phyloP scores from a whole-genome alignment of 2,329 filamentous ascomycete species.

The Dactylellina parvicollis region DNA sequence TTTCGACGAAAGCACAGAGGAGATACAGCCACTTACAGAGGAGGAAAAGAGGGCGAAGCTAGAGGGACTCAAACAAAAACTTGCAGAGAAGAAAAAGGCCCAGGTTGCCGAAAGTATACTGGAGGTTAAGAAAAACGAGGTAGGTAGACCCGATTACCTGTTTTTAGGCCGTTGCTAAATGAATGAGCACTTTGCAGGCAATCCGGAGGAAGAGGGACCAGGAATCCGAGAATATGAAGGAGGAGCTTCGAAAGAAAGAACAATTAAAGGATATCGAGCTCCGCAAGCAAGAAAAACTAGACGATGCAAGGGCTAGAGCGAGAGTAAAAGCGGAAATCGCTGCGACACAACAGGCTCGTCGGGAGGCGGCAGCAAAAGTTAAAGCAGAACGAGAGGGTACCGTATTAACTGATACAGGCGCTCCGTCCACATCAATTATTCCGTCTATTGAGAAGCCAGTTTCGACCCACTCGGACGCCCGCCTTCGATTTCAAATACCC shows the following conservation, averaged over 20 bases:
- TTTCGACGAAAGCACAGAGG: constrained; percentile 92
- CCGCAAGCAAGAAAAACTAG: constrained; percentile 87
- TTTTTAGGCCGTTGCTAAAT: background rate
- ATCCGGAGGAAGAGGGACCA: constrained; percentile 87
- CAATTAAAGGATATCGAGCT: constrained; percentile 88
- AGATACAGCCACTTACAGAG: constrained; percentile 87
- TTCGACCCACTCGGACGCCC: constrained; percentile 72
- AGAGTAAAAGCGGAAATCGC: constrained; percentile 93
- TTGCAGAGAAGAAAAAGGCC: constrained; percentile 76
- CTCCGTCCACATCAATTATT: constrained; percentile 63
- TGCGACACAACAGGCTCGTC: constrained; percentile 89
- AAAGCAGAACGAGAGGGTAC: constrained; percentile 88
- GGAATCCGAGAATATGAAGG: constrained; percentile 87
- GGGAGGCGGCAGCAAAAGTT: constrained; percentile 82
- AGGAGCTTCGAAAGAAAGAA: constrained; percentile 86
- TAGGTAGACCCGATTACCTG: constrained; percentile 60
- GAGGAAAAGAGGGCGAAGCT: constrained; percentile 88
- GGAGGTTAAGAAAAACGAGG: constrained; percentile 86
- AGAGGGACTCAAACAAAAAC: constrained; percentile 73
- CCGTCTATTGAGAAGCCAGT: constrained; percentile 69
- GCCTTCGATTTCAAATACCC: constrained; percentile 76
- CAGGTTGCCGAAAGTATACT: constrained; percentile 79
- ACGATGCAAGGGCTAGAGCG: constrained; percentile 85
- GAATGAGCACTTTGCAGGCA: constrained; percentile 61
- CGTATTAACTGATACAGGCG: constrained; percentile 63